Percentiles rank a stretch among this genome's conserved stretches.
phyloP scores from a whole-genome alignment of 768 basidiomycete genomes.

The Boletales sp. region DNA sequence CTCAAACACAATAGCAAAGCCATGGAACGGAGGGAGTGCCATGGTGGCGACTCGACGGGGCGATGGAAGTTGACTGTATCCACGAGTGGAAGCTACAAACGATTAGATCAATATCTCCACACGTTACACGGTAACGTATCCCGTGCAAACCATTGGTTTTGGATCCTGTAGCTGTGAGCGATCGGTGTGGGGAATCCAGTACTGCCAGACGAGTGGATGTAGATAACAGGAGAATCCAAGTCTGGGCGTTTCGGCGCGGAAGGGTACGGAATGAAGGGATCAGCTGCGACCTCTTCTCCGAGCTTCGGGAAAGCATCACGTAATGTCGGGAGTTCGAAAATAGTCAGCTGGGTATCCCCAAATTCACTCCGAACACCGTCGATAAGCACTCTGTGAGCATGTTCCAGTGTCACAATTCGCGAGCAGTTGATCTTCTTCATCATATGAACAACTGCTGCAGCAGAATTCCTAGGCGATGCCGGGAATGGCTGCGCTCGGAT shows the following conservation, averaged over 20 bases:
- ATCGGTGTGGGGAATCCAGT: conserved; percentile 51
- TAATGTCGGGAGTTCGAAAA: conserved; percentile 20
- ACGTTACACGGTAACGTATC: conserved; percentile 24
- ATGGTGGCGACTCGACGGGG: conserved; percentile 26
- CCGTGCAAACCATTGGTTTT: conserved; percentile 33
- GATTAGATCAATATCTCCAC: not conserved
- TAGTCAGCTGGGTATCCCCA: not conserved
- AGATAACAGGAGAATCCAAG: conserved; percentile 36
- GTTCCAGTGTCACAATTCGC: conserved; percentile 16
- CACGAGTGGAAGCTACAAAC: conserved; percentile 1
- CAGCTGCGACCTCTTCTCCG: conserved; percentile 26
- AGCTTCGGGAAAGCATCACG: conserved; percentile 39
- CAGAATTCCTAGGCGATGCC: conserved; percentile 40
- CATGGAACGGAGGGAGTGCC: conserved; percentile 40
- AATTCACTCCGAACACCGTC: not conserved
- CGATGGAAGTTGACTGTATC: conserved; percentile 2
- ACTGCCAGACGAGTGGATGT: conserved; percentile 50
- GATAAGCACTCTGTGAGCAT: conserved; percentile 17
- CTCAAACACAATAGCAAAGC: conserved; percentile 29
- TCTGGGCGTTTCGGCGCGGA: conserved; percentile 10
- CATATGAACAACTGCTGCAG: conserved; percentile 33
- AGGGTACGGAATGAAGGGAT: conserved; percentile 19
- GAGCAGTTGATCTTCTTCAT: conserved; percentile 20
- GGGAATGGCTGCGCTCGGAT: conserved; percentile 28
- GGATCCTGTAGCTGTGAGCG: conserved; percentile 29